Evolutionary conservation across 2,329 filamentous ascomycete genomes (phyloP), one percentile per base, ranked within the genome.

Genomic region (Hymenoscyphus linearis): DNA sequence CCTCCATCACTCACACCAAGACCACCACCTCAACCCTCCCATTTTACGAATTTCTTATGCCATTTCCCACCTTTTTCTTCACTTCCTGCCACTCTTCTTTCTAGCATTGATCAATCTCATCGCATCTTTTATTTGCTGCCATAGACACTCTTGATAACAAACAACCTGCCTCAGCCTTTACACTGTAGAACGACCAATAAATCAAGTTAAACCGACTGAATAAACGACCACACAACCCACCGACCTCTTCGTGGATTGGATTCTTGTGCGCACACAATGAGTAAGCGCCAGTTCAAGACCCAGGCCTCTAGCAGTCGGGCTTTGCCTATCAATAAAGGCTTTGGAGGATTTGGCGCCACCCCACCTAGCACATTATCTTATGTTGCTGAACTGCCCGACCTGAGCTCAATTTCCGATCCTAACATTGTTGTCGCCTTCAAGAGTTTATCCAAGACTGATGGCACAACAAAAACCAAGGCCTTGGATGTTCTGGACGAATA

Each of bases 351-450:
- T 63, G 64, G 64, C 4, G 60, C 75, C 52, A 66, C 76, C 3
- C 72, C 76, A 18, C 70, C 74, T 55, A 82, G 76, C 67, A 79
- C 79, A 6, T 81, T 99, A 44, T 96, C 93, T 52, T 97, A 96
- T 76, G 84, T 98, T 58, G 82, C 89, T 58, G 92, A 96, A 70
- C 90, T 91, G 10, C 90, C 90, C 55, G 89, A 96, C 70, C 85
- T 96, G 67, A 85, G 86, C 36, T 78, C 78, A 52, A 85, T 99
- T 62, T 88, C 86, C 52, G 87, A 96, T 68, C 83, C 92, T 7
- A 89, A 95, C 70, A 80, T 93, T 40, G 85, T 93, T 40, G 92
- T 98, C 14, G 85, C 87, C n/a, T 91, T 97, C 77, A 96, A 97
- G 76, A 96, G 96, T 68, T 77, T 97, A 3, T 82, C 87, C 57